Conservation (phyloP, 1,284 basidiomycete genomes). For the Leccinum angustisporum region DNA sequence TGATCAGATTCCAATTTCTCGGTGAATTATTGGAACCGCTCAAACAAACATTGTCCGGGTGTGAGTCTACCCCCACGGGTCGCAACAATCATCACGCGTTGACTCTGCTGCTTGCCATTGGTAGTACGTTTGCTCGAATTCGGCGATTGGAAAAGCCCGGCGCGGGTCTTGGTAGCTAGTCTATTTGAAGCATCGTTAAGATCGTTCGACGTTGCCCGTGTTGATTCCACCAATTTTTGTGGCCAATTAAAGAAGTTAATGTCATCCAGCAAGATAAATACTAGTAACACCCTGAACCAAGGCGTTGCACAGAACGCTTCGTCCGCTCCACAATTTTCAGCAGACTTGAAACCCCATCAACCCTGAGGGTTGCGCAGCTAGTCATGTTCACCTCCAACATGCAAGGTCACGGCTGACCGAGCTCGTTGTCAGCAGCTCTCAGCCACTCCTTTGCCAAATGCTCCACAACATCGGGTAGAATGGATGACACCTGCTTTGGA, state of each 20-base stretch:
- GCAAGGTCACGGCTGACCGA: conserved; percentile 43
- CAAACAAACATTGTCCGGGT: not conserved
- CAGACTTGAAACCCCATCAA: not conserved
- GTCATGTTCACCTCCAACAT: not conserved
- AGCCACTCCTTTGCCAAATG: conserved; percentile 71
- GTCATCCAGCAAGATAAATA: not conserved
- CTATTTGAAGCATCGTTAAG: not conserved
- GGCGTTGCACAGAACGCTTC: not conserved
- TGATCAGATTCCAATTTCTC: not conserved
- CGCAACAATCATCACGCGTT: not conserved
- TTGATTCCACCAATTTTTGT: not conserved
- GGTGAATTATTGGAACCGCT: not conserved
- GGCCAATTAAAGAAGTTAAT: not conserved
- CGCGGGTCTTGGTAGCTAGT: not conserved
- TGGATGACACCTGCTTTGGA: conserved; percentile 40
- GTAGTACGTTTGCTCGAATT: too few species aligned
- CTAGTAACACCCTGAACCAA: too few species aligned
- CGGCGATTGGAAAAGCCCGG: too few species aligned
- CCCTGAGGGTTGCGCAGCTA: not conserved
- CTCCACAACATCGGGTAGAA: conserved; percentile 52
- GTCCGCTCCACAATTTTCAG: not conserved
- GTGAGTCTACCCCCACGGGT: not conserved
- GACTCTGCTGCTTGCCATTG: not conserved
- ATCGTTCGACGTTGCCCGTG: not conserved
- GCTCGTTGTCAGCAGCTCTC: conserved; percentile 54